Percentiles rank a stretch among this genome's conserved stretches.
Evolutionary conservation across 2,329 filamentous ascomycete species (phyloP).

Genomic region (Fusarium setosum): DNA sequence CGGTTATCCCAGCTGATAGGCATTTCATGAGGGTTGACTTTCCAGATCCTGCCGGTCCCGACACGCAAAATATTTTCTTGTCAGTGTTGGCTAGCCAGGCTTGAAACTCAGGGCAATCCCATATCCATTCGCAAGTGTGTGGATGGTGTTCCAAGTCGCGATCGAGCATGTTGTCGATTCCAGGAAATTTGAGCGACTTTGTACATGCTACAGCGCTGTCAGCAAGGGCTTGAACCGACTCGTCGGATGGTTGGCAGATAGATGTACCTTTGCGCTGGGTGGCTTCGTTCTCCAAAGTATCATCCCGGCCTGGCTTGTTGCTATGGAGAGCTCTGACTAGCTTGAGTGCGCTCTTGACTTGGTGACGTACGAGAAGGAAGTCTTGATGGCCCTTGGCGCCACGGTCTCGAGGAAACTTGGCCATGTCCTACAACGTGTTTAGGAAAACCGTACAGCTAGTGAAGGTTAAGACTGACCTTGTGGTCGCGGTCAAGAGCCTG

Average conservation of each 20-base stretch:
- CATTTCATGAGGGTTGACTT: slow-evolving; percentile 1
- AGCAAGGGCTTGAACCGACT: background rate
- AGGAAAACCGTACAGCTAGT: too few species aligned
- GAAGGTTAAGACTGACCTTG: background rate
- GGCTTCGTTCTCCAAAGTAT: background rate
- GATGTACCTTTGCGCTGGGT: background rate
- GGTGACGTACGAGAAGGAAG: background rate
- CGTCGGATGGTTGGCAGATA: background rate
- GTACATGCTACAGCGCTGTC: background rate
- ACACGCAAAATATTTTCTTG: background rate
- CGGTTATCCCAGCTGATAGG: background rate
- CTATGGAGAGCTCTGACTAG: background rate
- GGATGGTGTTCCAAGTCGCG: background rate
- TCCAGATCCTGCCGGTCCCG: background rate
- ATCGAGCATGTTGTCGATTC: background rate
- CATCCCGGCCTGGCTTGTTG: background rate
- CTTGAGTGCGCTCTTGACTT: background rate
- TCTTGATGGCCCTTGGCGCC: background rate
- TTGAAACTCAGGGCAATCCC: background rate
- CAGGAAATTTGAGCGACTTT: background rate
- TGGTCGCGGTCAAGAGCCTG: background rate
- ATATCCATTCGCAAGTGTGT: background rate
- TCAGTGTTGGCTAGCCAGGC: background rate
- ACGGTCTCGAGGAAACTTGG: background rate
- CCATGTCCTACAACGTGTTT: background rate